Evolutionary conservation across 768 basidiomycete genomes (phyloP), one percentile per base, ranked within the genome.

Genomic region (Mycena floridula): DNA sequence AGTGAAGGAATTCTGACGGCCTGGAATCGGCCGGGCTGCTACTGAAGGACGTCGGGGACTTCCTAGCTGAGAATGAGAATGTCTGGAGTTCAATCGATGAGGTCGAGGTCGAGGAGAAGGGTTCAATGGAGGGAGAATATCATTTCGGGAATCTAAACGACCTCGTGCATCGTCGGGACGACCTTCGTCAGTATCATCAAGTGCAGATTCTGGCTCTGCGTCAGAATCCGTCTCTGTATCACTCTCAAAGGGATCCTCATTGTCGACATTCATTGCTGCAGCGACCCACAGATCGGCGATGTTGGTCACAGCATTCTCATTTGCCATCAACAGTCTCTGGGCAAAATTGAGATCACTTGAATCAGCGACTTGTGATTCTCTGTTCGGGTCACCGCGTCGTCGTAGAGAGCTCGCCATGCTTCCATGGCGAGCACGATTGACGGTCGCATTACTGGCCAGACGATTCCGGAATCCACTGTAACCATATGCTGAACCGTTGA

Each of bases 201-300:
- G 41, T 42, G 51, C 54, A 26, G 32, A 47, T 23, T 59, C 62
- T 32, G 53, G 51, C 23, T 56, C 62, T 18, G 51, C 55, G n/a
- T 69, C 67, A 11, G 58, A 56, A 23, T 57, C 66, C 25, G 50
- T 59, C 42, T 76, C 79, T 36, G 68, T 66, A 45, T 81, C 82
- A 9, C 65, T 68, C 53, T 82, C 79, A 48, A 86, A 87, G 3
- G 82, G 82, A 45, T 92, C 83, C 51, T 93, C 91, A 53, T 88
- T 86, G 57, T 95, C 93, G 24, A 85, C 90, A 48, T 95, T 96
- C 68, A 95, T 90, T 5, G 95, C 96, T 16, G 94, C 88, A 4
- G 92, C 91, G 42, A 98, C 90, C 96, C 96, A 99, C 18, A 99
- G 69, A 64, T 97, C 95, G 20, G 92, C 89, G 56, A 99, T 89